These are phyloP conservation scores for Graphilbum sp. DNA, from an alignment of 2,329 filamentous ascomycete genomes.

Conservation along the genomic window DNA sequence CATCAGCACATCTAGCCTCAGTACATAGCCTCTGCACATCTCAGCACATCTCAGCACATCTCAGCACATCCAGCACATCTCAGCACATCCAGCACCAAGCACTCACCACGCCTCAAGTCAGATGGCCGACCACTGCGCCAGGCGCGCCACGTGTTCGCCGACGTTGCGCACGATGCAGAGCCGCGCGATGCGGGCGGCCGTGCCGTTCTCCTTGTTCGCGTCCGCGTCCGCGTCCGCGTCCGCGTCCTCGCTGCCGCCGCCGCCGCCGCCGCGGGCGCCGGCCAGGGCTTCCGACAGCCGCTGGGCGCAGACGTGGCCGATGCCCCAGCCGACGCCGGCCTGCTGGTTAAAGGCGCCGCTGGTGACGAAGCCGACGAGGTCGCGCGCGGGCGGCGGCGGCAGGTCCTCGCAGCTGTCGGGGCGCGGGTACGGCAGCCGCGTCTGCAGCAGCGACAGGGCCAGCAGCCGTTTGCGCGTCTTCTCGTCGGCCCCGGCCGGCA, in stretches of 20 bases:
- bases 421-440: slow-evolving; percentile 19
- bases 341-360: slow-evolving; percentile 69
- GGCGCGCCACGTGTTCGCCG: slow-evolving; percentile 61
- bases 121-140: slow-evolving; percentile 30
- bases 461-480: slow-evolving; percentile 26
- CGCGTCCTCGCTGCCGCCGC: too few relatives aligned
- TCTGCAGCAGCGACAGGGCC: slow-evolving; percentile 30
- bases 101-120: background rate
- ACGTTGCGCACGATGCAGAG: slow-evolving; percentile 70
- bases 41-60: too few relatives aligned
- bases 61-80: too few relatives aligned
- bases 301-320: slow-evolving; percentile 45
- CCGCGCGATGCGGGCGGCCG: slow-evolving; percentile 16
- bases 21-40: too few relatives aligned
- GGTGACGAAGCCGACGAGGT: slow-evolving; percentile 83
- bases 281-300: slow-evolving; percentile 31
- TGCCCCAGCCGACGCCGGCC: slow-evolving; percentile 56
- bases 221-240: too few relatives aligned
- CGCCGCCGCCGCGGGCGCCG: too few relatives aligned
- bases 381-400: slow-evolving; percentile 52
- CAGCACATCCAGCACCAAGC: too few relatives aligned
- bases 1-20: too few relatives aligned
- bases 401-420: slow-evolving; percentile 30
- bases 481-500: slow-evolving; percentile 15
- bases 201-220: slow-evolving; percentile 6